phyloP scores from a whole-genome alignment of 2,329 filamentous ascomycete genomes.

The Diaporthe humulicola region DNA sequence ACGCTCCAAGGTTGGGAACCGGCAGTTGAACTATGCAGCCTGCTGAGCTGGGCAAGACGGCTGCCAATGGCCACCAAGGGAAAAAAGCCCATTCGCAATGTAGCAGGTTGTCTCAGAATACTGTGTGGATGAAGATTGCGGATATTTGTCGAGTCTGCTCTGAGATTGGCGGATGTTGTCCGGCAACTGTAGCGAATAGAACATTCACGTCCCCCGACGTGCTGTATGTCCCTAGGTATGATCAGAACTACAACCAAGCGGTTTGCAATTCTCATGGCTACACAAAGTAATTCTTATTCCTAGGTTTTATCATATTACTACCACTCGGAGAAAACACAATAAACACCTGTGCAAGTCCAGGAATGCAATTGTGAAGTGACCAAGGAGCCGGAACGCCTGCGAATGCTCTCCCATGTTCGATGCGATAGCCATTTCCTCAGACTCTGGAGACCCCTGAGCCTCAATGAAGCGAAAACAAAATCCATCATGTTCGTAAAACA shows the following conservation, averaged over 20 bases:
- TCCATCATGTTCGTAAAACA: background rate
- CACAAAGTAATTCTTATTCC: background rate
- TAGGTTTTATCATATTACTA: background rate
- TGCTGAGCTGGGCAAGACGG: background rate
- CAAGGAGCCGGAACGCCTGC: constrained; percentile 3
- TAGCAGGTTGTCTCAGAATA: background rate
- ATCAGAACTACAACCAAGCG: background rate
- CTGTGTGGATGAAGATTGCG: background rate
- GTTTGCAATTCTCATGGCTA: background rate
- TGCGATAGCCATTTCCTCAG: background rate
- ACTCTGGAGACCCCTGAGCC: background rate
- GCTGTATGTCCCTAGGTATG: background rate
- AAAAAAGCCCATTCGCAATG: background rate
- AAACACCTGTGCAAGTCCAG: background rate
- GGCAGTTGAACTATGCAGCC: background rate
- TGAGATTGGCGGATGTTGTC: background rate
- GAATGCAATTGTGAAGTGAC: constrained; percentile 26
- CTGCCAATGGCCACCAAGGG: background rate
- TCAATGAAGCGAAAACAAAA: background rate
- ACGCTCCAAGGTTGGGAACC: background rate
- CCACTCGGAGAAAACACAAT: background rate
- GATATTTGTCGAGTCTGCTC: background rate
- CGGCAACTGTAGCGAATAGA: background rate
- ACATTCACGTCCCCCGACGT: background rate
- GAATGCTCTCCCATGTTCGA: constrained; percentile 10